Base-by-base conservation (phyloP, 2,329 filamentous ascomycete genomes). In the Sporothrix euskadiensis region DNA sequence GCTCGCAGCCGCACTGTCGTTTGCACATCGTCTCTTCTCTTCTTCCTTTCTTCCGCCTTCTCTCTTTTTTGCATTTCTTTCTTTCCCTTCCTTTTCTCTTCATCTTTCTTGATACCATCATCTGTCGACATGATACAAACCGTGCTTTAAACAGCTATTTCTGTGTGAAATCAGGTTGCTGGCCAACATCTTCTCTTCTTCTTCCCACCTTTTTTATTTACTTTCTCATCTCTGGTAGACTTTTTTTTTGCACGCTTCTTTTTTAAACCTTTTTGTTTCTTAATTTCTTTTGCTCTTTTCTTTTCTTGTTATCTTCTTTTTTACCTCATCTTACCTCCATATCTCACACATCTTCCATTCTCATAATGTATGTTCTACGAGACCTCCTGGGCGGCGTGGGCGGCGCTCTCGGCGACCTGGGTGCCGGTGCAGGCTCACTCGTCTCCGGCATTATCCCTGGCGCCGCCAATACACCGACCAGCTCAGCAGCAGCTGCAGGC, bases 141-240 rank as follows among this genome's bases (percentile, higher is more conserved):
- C 26, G 35, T 39, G 52, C 44, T 56, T 22, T 73, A 44, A 54
- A 61, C 22, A 56, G 56, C 65, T 63, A 56, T 72, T 52, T 68
- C 7, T 22, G 4, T 69, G 35, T 47, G 65, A 69, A 69, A 56
- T 65, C 66, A 69, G 54, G 72, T 73, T 73, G 72, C 72, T 49
- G 72, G 72, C 19, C 72, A 73, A 73, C 72, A 66, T 47, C 61
- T 47, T 47, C 39, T 61, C 26, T 56, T 70, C 35, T 56, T 71
- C 44, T 68, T 30, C 44, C 30, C 26, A 35, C 16, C 54, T 9
- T 72, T 49, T 69, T 63, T 54, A 26, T 70, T 41, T 10, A 14
- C 49, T 72, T 54, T 54, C 44, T 57, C 9, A 8, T 72, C 49
- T 73, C 66, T 69, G 66, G 71, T 66, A 56, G 65, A 66, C 41